These are phyloP conservation scores for Russula sp. DNA, from an alignment of 768 basidiomycete species.

Conservation along the genomic window DNA sequence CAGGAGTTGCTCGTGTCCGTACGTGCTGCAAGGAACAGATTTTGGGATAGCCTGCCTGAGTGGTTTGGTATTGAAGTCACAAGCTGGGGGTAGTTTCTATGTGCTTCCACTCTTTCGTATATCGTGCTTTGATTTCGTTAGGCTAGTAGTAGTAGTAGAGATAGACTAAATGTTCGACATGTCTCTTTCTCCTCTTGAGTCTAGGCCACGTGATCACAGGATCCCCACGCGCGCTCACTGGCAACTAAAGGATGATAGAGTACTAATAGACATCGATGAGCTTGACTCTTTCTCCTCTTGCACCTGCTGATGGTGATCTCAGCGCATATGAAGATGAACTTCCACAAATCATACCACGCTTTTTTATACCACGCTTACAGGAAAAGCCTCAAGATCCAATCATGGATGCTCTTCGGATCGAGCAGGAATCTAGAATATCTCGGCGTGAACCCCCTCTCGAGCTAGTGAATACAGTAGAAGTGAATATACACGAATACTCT, in stretches of 20 bases:
- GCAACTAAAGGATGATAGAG: neutral
- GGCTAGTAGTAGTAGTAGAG: too few species aligned
- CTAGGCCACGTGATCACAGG: neutral
- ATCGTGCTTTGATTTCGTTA: neutral
- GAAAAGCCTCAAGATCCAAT: conserved; percentile 77
- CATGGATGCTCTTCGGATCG: conserved; percentile 44
- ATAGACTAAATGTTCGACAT: too few species aligned
- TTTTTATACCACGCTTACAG: conserved; percentile 58
- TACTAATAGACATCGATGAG: neutral
- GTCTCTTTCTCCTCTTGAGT: too few species aligned
- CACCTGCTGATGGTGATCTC: neutral
- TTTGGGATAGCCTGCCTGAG: conserved; percentile 20
- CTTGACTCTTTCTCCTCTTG: conserved; percentile 1
- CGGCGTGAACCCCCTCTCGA: neutral
- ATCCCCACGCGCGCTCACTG: neutral
- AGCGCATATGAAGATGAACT: conserved; percentile 10
- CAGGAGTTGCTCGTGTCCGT: conserved; percentile 13
- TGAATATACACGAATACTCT: neutral
- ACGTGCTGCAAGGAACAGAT: conserved; percentile 15
- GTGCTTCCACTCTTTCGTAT: neutral
- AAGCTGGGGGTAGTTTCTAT: conserved; percentile 11
- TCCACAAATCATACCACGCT: conserved; percentile 27
- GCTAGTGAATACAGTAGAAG: conserved; percentile 10
- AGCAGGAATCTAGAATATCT: conserved; percentile 3
- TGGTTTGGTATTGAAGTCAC: conserved; percentile 21